phyloP scores from a whole-genome alignment of 139 green algal genomes.

The Chlamydomonas asymmetrica region DNA sequence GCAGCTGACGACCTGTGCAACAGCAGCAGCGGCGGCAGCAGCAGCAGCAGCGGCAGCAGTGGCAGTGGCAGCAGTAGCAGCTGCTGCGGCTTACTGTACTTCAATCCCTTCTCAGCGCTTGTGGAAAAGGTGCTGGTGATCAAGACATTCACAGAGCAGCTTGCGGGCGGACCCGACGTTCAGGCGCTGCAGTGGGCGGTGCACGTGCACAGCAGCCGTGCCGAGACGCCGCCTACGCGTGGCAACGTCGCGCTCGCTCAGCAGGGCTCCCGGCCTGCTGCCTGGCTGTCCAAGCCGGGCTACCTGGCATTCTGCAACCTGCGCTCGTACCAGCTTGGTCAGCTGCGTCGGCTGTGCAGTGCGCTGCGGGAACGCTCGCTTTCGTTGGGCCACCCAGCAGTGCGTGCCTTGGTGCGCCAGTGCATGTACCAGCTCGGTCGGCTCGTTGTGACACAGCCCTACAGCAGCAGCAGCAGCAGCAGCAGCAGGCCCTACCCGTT shows the following conservation, averaged over 20 bases:
- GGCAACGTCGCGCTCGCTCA: conserved; percentile 41
- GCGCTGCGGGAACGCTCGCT: conserved; percentile 16
- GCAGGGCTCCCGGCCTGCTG: no score
- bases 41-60: no score
- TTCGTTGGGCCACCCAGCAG: conserved; percentile 23
- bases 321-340: conserved; percentile 21
- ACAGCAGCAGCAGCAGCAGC: background rate
- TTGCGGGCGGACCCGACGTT: background rate
- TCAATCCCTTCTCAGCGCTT: conserved; percentile 52
- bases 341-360: conserved; percentile 24
- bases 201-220: conserved; percentile 7
- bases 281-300: conserved; percentile 34
- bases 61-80: no score
- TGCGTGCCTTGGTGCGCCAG: conserved; percentile 35
- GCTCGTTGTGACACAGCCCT: background rate
- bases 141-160: conserved; percentile 36
- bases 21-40: no score
- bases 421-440: conserved; percentile 25
- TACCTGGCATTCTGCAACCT: conserved; percentile 23
- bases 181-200: conserved; percentile 42
- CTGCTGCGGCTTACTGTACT: background rate
- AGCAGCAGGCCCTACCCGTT: background rate
- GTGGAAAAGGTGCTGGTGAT: background rate
- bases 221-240: conserved; percentile 2
- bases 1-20: conserved; percentile 30